phyloP scores from a whole-genome alignment of 495 filamentous ascomycete genomes.

The Penicillium coffeae region DNA sequence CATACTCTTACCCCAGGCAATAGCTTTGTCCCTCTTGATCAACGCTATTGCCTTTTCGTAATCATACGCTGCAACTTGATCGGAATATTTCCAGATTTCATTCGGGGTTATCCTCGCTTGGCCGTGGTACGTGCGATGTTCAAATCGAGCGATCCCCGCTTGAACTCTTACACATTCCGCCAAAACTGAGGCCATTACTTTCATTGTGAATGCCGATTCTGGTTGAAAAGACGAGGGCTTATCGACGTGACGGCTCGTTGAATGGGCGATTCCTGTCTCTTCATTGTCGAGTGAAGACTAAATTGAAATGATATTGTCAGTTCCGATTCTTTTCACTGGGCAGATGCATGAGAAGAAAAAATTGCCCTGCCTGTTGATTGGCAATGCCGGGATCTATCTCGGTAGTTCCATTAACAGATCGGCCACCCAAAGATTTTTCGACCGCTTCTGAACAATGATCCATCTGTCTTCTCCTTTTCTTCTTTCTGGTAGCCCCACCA shows the following conservation, averaged over 20 bases:
- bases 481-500: background rate
- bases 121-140: background rate
- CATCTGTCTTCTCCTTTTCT: background rate
- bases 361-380: too few relatives aligned
- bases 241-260: background rate
- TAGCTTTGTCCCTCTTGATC: constrained; percentile 13
- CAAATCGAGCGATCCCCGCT: constrained; percentile 7
- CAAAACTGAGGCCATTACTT: constrained; percentile 8
- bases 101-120: constrained; percentile 7
- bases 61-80: constrained; percentile 6
- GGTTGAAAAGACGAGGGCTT: background rate
- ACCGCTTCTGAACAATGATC: background rate
- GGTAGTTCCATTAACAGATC: background rate
- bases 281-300: background rate
- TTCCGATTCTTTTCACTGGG: too few relatives aligned
- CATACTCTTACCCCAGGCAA: constrained; percentile 6
- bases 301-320: too few relatives aligned
- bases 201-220: constrained; percentile 3
- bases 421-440: background rate
- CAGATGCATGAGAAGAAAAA: too few relatives aligned
- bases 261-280: background rate
- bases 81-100: constrained; percentile 6
- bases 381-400: background rate
- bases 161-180: constrained; percentile 6
- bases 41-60: constrained; percentile 10